Evolutionary conservation across 2,329 filamentous ascomycete genomes (phyloP).

Genomic region (Fulvia fulva): DNA sequence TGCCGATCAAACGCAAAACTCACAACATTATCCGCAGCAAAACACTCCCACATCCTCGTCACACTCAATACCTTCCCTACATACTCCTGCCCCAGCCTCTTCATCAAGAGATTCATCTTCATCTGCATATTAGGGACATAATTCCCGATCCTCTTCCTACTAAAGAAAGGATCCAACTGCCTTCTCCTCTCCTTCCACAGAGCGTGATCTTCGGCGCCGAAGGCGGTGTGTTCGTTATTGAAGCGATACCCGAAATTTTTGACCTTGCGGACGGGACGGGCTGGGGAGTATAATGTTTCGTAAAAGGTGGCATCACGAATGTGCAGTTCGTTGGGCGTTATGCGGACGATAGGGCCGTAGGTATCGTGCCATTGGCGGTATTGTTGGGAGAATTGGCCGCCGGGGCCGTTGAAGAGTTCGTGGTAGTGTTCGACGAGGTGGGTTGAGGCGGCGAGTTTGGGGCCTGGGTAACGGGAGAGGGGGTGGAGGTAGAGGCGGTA

Average conservation of each 20-base stretch:
- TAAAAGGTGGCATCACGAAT: constrained; percentile 8
- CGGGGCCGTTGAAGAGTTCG: constrained; percentile 3
- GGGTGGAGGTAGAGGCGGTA: constrained; percentile 34
- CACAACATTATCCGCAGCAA: constrained; percentile 12
- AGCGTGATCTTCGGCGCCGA: constrained; percentile 8
- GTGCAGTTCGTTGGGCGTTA: constrained; percentile 14
- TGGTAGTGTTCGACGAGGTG: constrained; percentile 9
- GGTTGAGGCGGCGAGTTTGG: constrained; percentile 34
- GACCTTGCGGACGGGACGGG: constrained; percentile 1
- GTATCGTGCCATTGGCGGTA: constrained; percentile 5
- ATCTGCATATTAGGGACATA: neutral
- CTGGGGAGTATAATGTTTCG: constrained; percentile 5
- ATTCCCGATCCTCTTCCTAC: constrained; percentile 4
- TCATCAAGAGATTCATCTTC: neutral
- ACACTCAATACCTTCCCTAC: constrained; percentile 3
- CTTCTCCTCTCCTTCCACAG: constrained; percentile 9
- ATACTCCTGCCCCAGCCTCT: constrained; percentile 6
- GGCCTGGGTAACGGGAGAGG: constrained; percentile 34
- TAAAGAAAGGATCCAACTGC: constrained; percentile 13
- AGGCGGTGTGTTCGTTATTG: neutral
- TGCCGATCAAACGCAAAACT: constrained; percentile 8
- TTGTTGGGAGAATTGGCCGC: constrained; percentile 3
- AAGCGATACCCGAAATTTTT: constrained; percentile 4
- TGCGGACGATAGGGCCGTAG: constrained; percentile 15
- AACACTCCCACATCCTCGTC: constrained; percentile 11